Evolutionary conservation across 2,329 filamentous ascomycete species (phyloP), one percentile per base, ranked within the genome.

Genomic region (Tolypocladium inflatum): DNA sequence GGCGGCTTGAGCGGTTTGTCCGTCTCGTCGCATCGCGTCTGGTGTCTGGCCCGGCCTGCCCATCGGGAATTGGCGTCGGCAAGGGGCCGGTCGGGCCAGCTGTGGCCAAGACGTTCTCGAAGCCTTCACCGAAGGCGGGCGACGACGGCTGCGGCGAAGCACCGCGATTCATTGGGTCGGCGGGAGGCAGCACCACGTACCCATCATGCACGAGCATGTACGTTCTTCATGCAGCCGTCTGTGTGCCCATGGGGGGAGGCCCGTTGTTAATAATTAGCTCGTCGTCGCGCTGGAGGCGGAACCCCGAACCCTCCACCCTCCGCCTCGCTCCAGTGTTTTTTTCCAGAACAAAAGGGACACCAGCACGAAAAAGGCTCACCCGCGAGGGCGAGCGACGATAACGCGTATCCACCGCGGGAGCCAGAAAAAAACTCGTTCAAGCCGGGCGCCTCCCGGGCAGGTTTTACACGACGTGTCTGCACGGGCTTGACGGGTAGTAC

Each of bases 341-440:
- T 54, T 54, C 54, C 30, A 57, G 43, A 57, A 53, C 30, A 41
- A 13, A 21, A 37, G 17, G 26, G 51, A 9, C 43, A 3, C 33
- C n/a, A 55, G 21, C 42, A 55, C 48, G 43, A 55, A 60, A 61
- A 59, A 57, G 52, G 48, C 59, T 58, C 59, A 59, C 35, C 43
- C 48, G 58, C 43, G 41, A 50, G 35, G 58, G 55, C 37, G 53
- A 26, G 30, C 7, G 8, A 33, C 17, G 42, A 35, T 53, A 11
- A 39, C 45, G 26, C 48, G 56, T 45, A 42, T 57, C 59, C 57
- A 61, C 57, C 33, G 48, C 53, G 58, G 58, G 54, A 55, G 38
- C 57, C 54, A 56, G 57, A 56, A 55, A 60, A 57, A 55, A 58
- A 57, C 54, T 56, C 57, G 53, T 58, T 58, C 57, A 53, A 55